A percentile compares a stretch with the other conserved stretches of the same genome.
These are phyloP conservation scores for Aspergillus vadensis DNA, from an alignment of 2,329 filamentous ascomycete genomes.

Conservation along the genomic window DNA sequence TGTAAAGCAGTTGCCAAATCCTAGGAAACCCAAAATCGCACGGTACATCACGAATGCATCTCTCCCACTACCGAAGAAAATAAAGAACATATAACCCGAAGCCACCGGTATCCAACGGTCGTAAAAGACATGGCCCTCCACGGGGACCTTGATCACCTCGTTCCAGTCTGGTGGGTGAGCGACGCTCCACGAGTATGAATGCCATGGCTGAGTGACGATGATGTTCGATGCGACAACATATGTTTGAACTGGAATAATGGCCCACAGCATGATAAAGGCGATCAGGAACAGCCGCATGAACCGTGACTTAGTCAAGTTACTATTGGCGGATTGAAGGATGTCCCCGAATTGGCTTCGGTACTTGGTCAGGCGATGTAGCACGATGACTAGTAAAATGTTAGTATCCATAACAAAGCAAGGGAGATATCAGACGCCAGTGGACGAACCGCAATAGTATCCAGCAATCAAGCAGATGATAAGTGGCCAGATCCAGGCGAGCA, in stretches of 20 bases:
- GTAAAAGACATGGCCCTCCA: constrained; percentile 49
- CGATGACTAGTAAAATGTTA: constrained; percentile 50
- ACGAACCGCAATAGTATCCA: constrained; percentile 58
- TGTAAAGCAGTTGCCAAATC: constrained; percentile 41
- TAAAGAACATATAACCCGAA: constrained; percentile 58
- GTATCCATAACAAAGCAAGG: not conserved
- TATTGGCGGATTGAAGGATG: constrained; percentile 54
- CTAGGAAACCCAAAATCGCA: constrained; percentile 45
- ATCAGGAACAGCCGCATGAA: constrained; percentile 58
- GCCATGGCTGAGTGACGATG: constrained; percentile 34
- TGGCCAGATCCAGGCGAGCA: constrained; percentile 59
- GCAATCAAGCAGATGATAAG: constrained; percentile 56
- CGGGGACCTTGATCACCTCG: constrained; percentile 51
- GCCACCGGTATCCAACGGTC: constrained; percentile 62
- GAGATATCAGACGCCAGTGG: not conserved
- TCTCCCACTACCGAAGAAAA: constrained; percentile 65
- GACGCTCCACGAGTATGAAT: constrained; percentile 55
- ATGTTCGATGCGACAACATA: constrained; percentile 54
- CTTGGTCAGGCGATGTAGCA: constrained; percentile 61
- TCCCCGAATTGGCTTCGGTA: constrained; percentile 61
- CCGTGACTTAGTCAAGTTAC: constrained; percentile 58
- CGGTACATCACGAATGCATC: constrained; percentile 62
- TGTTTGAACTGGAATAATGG: constrained; percentile 56
- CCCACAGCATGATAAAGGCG: constrained; percentile 57
- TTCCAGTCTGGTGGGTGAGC: constrained; percentile 57